phyloP scores from a whole-genome alignment of 2,329 filamentous ascomycete genomes.

The Aspergillus fischeri region DNA sequence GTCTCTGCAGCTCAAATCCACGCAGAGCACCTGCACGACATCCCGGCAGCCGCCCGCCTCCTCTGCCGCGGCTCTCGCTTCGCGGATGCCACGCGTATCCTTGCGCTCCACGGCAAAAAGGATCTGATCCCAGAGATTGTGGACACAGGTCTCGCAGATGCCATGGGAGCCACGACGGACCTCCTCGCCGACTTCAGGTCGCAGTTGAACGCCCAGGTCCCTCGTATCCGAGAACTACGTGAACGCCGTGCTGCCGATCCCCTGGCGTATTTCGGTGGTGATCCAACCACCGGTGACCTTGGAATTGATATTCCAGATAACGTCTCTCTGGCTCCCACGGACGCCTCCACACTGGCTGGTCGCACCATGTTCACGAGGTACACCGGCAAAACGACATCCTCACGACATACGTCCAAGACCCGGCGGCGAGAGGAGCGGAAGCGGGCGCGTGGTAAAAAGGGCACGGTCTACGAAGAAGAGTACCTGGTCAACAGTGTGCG shows the following conservation, averaged over 20 bases:
- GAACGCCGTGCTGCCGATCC: slow-evolving; percentile 79
- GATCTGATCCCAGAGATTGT: slow-evolving; percentile 65
- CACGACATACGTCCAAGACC: slow-evolving; percentile 78
- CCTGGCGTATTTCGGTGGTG: slow-evolving; percentile 81
- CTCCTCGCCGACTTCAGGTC: slow-evolving; percentile 88
- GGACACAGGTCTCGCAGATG: slow-evolving; percentile 75
- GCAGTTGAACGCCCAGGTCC: slow-evolving; percentile 79
- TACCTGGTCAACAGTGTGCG: slow-evolving; percentile 87
- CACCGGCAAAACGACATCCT: slow-evolving; percentile 54
- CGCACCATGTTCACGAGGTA: slow-evolving; percentile 92
- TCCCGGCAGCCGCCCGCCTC: slow-evolving; percentile 65
- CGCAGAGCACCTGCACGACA: slow-evolving; percentile 71
- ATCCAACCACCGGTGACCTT: slow-evolving; percentile 51
- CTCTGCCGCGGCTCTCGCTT: slow-evolving; percentile 87
- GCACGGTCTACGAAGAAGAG: slow-evolving; percentile 96
- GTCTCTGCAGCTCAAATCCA: slow-evolving; percentile 73
- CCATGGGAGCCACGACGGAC: slow-evolving; percentile 78
- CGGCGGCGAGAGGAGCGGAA: slow-evolving; percentile 89
- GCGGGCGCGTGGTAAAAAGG: slow-evolving; percentile 88
- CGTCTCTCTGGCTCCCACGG: slow-evolving; percentile 82
- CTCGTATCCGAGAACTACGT: slow-evolving; percentile 77
- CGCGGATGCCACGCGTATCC: slow-evolving; percentile 78
- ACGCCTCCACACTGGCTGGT: slow-evolving; percentile 69
- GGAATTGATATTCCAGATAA: slow-evolving; percentile 81
- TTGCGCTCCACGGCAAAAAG: slow-evolving; percentile 57